phyloP scores from a whole-genome alignment of 2,329 filamentous ascomycete genomes.

The Penicillium sp. region DNA sequence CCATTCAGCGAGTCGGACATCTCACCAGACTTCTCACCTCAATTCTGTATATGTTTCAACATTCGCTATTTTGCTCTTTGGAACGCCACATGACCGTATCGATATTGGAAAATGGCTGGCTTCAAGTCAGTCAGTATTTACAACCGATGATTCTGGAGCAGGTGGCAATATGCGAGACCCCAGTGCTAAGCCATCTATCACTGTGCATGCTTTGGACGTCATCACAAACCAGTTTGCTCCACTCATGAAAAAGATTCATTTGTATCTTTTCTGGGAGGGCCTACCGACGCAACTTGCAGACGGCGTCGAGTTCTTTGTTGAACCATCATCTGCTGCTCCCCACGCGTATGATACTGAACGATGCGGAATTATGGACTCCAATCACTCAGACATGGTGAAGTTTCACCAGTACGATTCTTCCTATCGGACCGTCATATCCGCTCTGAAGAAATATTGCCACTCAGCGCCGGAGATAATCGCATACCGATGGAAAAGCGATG shows the following conservation, averaged over 20 bases:
- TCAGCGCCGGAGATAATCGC: neutral
- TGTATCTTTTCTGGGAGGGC: conserved; percentile 38
- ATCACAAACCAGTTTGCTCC: conserved; percentile 35
- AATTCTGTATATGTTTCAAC: conserved; percentile 21
- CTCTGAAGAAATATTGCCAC: neutral
- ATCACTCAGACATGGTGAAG: conserved; percentile 6
- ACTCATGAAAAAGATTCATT: conserved; percentile 32
- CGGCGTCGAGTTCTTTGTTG: conserved; percentile 21
- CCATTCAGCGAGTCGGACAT: conserved; percentile 5
- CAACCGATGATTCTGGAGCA: no score
- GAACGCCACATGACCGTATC: conserved; percentile 35
- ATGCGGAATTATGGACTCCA: conserved; percentile 2
- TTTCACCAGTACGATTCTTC: neutral
- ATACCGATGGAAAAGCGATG: neutral
- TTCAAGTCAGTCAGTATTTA: no score
- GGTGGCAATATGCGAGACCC: no score
- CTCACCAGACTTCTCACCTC: neutral
- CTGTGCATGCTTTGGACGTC: conserved; percentile 25
- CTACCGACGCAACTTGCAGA: conserved; percentile 27
- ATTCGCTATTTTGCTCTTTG: conserved; percentile 36
- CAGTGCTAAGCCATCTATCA: no score
- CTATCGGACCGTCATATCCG: neutral
- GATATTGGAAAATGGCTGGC: conserved; percentile 27
- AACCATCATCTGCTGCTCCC: conserved; percentile 21
- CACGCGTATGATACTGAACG: conserved; percentile 1